These are phyloP conservation scores for Acacia concinna DNA, from an alignment of 331 rosid species.

Conservation along the genomic window DNA sequence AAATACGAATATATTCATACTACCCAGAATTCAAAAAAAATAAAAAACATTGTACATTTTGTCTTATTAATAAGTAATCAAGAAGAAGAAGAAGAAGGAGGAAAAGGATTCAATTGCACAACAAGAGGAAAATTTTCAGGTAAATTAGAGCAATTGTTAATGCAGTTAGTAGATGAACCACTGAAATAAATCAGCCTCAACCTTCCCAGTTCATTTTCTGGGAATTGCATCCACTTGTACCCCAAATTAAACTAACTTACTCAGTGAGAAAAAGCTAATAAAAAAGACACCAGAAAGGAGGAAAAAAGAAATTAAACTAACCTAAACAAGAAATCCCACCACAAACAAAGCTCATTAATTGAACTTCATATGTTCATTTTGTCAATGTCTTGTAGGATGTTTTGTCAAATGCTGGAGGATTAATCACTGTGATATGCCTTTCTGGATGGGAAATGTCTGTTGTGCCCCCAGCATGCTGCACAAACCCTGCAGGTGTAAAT, in stretches of 20 bases:
- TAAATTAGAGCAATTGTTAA: neutral
- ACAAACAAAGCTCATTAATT: neutral
- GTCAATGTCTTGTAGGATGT: neutral
- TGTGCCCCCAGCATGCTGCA: constrained; percentile 87
- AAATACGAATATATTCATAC: neutral
- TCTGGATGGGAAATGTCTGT: constrained; percentile 62
- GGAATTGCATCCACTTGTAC: neutral
- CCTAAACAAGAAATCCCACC: neutral
- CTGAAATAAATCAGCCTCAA: neutral
- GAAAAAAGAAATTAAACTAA: neutral
- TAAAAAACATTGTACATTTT: neutral
- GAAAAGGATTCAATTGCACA: neutral
- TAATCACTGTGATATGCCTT: constrained; percentile 63
- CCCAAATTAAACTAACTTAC: neutral
- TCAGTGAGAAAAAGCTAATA: neutral
- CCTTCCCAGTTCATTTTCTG: neutral
- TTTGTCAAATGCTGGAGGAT: constrained; percentile 41
- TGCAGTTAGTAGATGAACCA: neutral
- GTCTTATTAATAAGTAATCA: neutral
- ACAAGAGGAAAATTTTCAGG: neutral
- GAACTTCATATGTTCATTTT: neutral
- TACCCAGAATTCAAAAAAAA: neutral
- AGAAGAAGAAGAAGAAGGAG: neutral
- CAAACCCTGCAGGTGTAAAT: constrained; percentile 80
- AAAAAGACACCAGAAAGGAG: neutral